These are phyloP conservation scores for Fusarium sororula DNA, from an alignment of 2,329 filamentous ascomycete genomes.

Conservation along the genomic window DNA sequence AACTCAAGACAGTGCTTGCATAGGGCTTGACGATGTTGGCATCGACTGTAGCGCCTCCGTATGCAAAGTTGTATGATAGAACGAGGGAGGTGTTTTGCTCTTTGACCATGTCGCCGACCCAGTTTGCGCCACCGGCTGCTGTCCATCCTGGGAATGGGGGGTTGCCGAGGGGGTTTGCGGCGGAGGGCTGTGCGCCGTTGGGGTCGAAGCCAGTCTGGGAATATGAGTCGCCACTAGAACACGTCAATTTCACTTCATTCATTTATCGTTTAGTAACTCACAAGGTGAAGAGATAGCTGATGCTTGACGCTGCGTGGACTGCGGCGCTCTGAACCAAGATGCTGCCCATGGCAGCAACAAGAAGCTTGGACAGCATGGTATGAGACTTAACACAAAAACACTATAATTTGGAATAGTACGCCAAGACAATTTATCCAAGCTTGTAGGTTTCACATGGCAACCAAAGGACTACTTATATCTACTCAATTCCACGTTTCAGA, in stretches of 20 bases:
- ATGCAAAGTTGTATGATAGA: slow-evolving; percentile 63
- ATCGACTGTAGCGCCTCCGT: slow-evolving; percentile 64
- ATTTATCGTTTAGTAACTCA: neutral
- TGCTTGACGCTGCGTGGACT: neutral
- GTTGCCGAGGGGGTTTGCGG: slow-evolving; percentile 69
- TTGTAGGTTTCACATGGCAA: neutral
- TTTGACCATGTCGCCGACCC: slow-evolving; percentile 59
- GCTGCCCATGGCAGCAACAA: slow-evolving; percentile 1
- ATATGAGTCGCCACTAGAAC: slow-evolving; percentile 45
- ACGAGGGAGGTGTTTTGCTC: slow-evolving; percentile 55
- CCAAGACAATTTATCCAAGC: neutral
- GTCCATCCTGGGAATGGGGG: slow-evolving; percentile 63
- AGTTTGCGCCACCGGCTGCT: slow-evolving; percentile 60
- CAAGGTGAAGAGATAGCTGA: slow-evolving; percentile 37
- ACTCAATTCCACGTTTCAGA: neutral
- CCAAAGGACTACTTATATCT: neutral
- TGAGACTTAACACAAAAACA: fast-evolving
- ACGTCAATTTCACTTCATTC: too few relatives aligned
- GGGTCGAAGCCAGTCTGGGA: slow-evolving; percentile 61
- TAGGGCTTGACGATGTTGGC: slow-evolving; percentile 61
- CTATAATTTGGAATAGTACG: too few relatives aligned
- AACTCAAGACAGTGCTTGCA: slow-evolving; percentile 53
- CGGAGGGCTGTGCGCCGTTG: slow-evolving; percentile 59
- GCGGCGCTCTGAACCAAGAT: neutral
- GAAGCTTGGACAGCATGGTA: neutral